phyloP scores from a whole-genome alignment of 768 basidiomycete genomes.

The Pulveroboletus sp. region DNA sequence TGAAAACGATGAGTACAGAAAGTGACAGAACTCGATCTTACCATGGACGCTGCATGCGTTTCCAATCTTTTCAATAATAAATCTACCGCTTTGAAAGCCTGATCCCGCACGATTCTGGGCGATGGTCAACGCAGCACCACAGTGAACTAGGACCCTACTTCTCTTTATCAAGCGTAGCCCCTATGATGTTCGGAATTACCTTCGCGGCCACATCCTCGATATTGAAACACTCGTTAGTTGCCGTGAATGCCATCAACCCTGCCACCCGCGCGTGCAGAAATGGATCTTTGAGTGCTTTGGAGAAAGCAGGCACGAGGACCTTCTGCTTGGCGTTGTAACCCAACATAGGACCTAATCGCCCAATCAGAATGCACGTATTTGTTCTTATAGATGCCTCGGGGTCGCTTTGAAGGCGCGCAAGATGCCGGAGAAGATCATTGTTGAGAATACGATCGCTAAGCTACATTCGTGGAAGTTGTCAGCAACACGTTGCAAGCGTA shows the following conservation, averaged over 20 bases:
- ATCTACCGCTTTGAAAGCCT: slow-evolving; percentile 91
- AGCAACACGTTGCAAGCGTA: neutral
- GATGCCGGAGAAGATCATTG: slow-evolving; percentile 88
- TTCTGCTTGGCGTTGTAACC: slow-evolving; percentile 90
- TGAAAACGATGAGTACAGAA: neutral
- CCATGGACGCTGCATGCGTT: slow-evolving; percentile 76
- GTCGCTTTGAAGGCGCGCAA: slow-evolving; percentile 91
- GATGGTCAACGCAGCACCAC: neutral
- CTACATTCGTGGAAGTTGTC: slow-evolving; percentile 35
- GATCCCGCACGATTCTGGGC: slow-evolving; percentile 83
- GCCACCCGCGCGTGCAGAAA: slow-evolving; percentile 94
- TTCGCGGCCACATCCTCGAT: slow-evolving; percentile 82
- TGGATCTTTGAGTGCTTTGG: slow-evolving; percentile 80
- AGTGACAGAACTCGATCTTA: slow-evolving; percentile 28
- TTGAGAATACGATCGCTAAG: slow-evolving; percentile 89
- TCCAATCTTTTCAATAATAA: slow-evolving; percentile 84
- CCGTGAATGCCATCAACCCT: slow-evolving; percentile 93
- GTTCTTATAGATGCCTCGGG: slow-evolving; percentile 93
- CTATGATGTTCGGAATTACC: slow-evolving; percentile 82
- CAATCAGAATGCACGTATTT: slow-evolving; percentile 94
- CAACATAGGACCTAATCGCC: slow-evolving; percentile 79
- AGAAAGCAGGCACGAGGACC: slow-evolving; percentile 95
- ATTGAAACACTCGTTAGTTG: slow-evolving; percentile 86
- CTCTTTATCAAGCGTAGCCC: slow-evolving; percentile 83
- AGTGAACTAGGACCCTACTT: slow-evolving; percentile 51